These are phyloP conservation scores for Aaosphaeria arxii DNA, from an alignment of 2,329 filamentous ascomycete genomes.

Conservation along the genomic window DNA sequence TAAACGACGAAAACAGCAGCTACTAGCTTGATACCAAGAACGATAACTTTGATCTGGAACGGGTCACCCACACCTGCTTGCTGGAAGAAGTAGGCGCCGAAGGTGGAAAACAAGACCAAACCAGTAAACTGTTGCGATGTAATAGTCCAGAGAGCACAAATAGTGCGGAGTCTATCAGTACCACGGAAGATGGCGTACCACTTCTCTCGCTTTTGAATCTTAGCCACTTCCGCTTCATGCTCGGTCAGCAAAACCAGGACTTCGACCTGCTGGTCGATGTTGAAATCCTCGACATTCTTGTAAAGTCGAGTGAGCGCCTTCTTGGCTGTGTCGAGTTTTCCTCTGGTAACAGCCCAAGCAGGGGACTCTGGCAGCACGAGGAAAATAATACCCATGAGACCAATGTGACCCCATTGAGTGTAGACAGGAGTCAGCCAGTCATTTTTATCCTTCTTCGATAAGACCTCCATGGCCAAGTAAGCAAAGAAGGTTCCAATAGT, in stretches of 20 bases:
- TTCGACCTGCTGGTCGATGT: not conserved
- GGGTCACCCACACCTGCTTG: constrained; percentile 7
- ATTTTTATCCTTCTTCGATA: constrained; percentile 11
- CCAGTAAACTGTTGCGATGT: constrained; percentile 42
- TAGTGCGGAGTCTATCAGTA: constrained; percentile 36
- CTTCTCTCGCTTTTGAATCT: constrained; percentile 16
- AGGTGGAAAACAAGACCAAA: constrained; percentile 39
- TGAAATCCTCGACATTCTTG: constrained; percentile 12
- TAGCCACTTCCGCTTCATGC: constrained; percentile 23
- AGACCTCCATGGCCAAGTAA: constrained; percentile 39
- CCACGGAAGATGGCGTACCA: constrained; percentile 37
- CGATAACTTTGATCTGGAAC: constrained; percentile 5
- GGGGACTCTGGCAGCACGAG: constrained; percentile 41
- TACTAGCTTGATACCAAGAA: constrained; percentile 1
- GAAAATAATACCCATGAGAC: constrained; percentile 40
- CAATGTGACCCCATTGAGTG: constrained; percentile 44
- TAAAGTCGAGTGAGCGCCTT: constrained; percentile 27
- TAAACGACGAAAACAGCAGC: constrained; percentile 1
- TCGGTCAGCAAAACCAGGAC: not conserved
- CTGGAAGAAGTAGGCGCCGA: constrained; percentile 39
- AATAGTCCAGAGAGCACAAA: constrained; percentile 41
- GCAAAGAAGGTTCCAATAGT: constrained; percentile 44
- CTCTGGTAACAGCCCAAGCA: constrained; percentile 22
- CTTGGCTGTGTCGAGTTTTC: constrained; percentile 18
- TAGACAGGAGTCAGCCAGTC: constrained; percentile 1